These are phyloP conservation scores for Ogataea thermomethanolica DNA, from an alignment of 805 yeast species.

Conservation along the genomic window DNA sequence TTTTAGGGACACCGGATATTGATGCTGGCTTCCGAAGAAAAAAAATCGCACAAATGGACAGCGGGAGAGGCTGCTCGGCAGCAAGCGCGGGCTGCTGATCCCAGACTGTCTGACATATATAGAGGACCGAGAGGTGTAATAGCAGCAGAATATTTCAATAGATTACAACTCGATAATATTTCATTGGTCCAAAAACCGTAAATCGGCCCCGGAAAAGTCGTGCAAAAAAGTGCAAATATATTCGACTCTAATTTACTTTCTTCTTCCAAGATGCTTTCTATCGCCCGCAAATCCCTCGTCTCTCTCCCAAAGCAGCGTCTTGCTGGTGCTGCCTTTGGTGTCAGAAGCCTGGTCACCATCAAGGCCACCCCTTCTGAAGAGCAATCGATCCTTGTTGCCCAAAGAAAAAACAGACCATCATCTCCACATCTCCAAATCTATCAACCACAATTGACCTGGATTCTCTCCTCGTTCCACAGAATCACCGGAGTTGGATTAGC, in stretches of 20 bases:
- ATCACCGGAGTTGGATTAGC: constrained; percentile 84
- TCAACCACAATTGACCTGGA: constrained; percentile 86
- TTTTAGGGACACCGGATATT: not conserved
- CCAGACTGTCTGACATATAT: too few species aligned
- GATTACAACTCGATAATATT: constrained; percentile 3
- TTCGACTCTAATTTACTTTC: constrained; percentile 2
- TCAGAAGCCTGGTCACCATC: constrained; percentile 39
- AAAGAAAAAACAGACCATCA: constrained; percentile 82
- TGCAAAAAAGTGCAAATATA: not conserved
- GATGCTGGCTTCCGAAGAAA: not conserved
- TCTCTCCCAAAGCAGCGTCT: constrained; percentile 9
- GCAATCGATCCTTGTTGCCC: constrained; percentile 66
- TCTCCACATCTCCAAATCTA: constrained; percentile 91
- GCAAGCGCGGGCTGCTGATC: too few species aligned
- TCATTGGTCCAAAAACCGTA: constrained; percentile 3
- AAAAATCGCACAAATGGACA: too few species aligned
- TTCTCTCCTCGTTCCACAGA: constrained; percentile 80
- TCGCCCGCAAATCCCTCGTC: constrained; percentile 22
- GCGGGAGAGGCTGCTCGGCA: too few species aligned
- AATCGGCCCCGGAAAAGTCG: constrained; percentile 14
- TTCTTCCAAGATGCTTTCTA: constrained; percentile 13
- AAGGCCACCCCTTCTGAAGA: constrained; percentile 60
- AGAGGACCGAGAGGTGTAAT: too few species aligned
- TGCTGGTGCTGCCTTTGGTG: constrained; percentile 13
- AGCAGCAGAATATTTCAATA: not conserved